phyloP scores from a whole-genome alignment of 148 eudicot genomes.

The Chenopodium album region DNA sequence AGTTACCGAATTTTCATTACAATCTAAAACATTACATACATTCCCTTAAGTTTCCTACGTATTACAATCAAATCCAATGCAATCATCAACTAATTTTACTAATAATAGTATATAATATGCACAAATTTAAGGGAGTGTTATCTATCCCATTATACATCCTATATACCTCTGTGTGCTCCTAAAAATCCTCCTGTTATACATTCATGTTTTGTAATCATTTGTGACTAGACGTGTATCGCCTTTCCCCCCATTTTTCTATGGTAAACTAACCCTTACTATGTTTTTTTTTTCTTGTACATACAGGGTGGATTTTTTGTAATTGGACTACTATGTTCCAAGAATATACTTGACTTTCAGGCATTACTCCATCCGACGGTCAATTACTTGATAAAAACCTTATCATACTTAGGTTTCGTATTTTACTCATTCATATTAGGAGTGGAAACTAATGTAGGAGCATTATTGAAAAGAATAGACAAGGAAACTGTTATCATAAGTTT shows the following conservation, averaged over 20 bases:
- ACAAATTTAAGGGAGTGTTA: too few species aligned
- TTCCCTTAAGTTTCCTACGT: background rate
- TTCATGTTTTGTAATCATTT: too few species aligned
- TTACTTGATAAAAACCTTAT: background rate
- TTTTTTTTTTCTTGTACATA: background rate
- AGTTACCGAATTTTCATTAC: background rate
- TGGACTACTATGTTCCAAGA: background rate
- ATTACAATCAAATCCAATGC: too few species aligned
- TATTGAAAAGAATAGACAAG: background rate
- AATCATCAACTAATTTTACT: too few species aligned
- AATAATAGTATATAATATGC: too few species aligned
- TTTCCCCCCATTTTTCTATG: too few species aligned
- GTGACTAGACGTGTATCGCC: too few species aligned
- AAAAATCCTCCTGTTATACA: too few species aligned
- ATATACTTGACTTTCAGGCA: background rate
- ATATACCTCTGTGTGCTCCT: too few species aligned
- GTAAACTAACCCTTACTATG: too few species aligned
- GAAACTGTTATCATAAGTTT: background rate
- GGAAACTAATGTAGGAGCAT: background rate
- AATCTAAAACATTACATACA: too few species aligned
- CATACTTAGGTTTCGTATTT: background rate
- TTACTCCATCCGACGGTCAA: background rate
- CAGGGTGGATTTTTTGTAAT: background rate
- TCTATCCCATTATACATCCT: too few species aligned
- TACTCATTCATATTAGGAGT: background rate